Percentiles rank a stretch among this genome's conserved stretches.
Evolutionary conservation across 2,329 filamentous ascomycete genomes (phyloP).

Genomic region (Rasamsonia emersonii): DNA sequence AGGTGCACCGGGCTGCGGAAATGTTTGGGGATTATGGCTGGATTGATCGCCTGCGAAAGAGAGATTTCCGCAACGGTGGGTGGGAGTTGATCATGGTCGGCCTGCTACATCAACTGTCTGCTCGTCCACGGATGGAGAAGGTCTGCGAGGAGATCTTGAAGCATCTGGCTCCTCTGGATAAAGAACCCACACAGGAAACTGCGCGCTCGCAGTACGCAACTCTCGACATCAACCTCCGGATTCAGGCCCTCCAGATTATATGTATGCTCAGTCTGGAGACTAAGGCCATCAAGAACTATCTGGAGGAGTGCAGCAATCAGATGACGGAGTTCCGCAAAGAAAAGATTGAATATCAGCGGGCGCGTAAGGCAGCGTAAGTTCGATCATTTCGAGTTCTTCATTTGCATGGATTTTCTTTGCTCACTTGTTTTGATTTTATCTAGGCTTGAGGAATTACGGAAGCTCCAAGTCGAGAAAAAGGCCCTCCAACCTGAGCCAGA

Average conservation of each 20-base stretch:
- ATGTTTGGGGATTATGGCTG: slow-evolving; percentile 67
- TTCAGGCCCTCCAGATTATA: slow-evolving; percentile 73
- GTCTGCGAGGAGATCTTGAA: slow-evolving; percentile 70
- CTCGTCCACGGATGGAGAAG: slow-evolving; percentile 60
- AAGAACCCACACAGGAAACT: slow-evolving; percentile 66
- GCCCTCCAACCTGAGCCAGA: slow-evolving; percentile 37
- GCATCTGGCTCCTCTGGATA: slow-evolving; percentile 69
- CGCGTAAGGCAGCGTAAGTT: slow-evolving; percentile 55
- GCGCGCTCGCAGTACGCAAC: slow-evolving; percentile 62
- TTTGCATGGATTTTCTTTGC: not conserved
- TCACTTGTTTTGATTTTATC: not conserved
- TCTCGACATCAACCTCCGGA: slow-evolving; percentile 74
- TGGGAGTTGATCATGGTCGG: slow-evolving; percentile 90
- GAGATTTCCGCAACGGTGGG: slow-evolving; percentile 78
- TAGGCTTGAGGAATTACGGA: slow-evolving; percentile 37
- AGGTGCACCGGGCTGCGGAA: slow-evolving; percentile 55
- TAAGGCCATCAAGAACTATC: slow-evolving; percentile 74
- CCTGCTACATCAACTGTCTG: slow-evolving; percentile 74
- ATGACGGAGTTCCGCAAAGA: slow-evolving; percentile 95
- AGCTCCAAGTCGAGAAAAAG: slow-evolving; percentile 39
- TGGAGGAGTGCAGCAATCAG: slow-evolving; percentile 84
- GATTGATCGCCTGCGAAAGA: slow-evolving; percentile 73
- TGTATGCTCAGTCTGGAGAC: slow-evolving; percentile 81
- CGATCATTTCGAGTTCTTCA: no score
- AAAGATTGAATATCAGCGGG: slow-evolving; percentile 85